Evolutionary conservation across 345 rosid species (phyloP), one percentile per base, ranked within the genome.

Genomic region (Chamaenerion angustifolium): DNA sequence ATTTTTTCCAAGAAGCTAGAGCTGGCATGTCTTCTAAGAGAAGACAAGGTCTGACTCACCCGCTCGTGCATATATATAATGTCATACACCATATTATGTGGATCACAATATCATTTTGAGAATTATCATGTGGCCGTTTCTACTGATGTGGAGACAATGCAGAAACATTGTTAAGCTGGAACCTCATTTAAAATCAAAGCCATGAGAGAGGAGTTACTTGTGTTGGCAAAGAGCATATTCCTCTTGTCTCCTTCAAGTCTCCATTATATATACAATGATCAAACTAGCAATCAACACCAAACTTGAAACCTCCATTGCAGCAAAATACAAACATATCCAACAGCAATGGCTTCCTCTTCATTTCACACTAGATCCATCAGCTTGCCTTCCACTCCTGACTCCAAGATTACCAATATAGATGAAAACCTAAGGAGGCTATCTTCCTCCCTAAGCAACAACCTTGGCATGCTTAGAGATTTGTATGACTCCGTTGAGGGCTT

Each of bases 331-430:
- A 52, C 25, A 8, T 16, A n/a, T 52, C 19, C 4, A 4, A 16
- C 35, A 40, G 45, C 16, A 52, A 42, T 37, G 31, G 43, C 56
- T 41, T 41, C 56, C 21, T 52, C 46, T 31, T 31, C 37, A 31
- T 31, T 31, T 16, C 68, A 68, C 18, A 45, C 54, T 55, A 67
- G 66, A 23, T 68, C 70, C 1, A 58, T 56, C 65, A 75, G 71
- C 54, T 60, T 71, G 58, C 80, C 69, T 13, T 60, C 62, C 6
- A 71, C 62, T 40, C 54, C 74, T 57, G 66, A 71, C 58, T 70
- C 62, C 0, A 23, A 56, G 46, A 31, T 61, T 50, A 16, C 72
- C 43, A 63, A 55, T 48, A 23, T 64, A 14, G 68, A 66, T 11
- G 62, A 66, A 48, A 56, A 52, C 10, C 14, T 75, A 16, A 42